Conservation (phyloP, 2,329 filamentous ascomycete genomes). For the Xylariaceae sp. region DNA sequence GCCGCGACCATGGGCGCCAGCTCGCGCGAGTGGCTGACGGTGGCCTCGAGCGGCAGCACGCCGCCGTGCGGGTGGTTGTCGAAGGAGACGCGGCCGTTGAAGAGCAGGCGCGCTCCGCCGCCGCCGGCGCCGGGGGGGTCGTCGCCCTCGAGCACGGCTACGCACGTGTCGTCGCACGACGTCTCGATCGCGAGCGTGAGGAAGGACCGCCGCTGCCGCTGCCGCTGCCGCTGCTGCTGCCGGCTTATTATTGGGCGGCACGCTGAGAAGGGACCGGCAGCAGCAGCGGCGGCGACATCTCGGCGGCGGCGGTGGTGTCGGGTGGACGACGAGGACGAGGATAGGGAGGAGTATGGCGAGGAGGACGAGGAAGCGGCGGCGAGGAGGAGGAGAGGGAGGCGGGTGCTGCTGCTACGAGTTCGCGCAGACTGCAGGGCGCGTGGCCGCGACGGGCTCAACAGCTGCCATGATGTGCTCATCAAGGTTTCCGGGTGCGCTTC, state of each 20-base stretch:
- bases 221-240: background rate
- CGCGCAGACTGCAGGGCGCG: too few relatives aligned
- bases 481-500: background rate
- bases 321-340: background rate
- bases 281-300: background rate
- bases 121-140: constrained; percentile 15
- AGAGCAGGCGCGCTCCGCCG: constrained; percentile 64
- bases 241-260: too few relatives aligned
- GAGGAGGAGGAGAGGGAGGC: background rate
- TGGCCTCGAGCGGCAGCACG: constrained; percentile 70
- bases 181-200: constrained; percentile 70
- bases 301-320: background rate
- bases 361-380: background rate
- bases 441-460: background rate
- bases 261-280: background rate
- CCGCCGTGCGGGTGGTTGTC: constrained; percentile 69
- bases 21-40: constrained; percentile 65
- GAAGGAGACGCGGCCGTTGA: constrained; percentile 74
- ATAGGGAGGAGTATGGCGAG: background rate
- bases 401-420: background rate
- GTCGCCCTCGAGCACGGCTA: constrained; percentile 66
- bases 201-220: constrained; percentile 21
- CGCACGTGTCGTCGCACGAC: constrained; percentile 88
- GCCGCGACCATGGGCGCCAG: constrained; percentile 61
- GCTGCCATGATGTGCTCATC: constrained; percentile 1